Evolutionary conservation across 2,329 filamentous ascomycete genomes (phyloP), one percentile per base, ranked within the genome.

Genomic region (Dissoconium aciculare): DNA sequence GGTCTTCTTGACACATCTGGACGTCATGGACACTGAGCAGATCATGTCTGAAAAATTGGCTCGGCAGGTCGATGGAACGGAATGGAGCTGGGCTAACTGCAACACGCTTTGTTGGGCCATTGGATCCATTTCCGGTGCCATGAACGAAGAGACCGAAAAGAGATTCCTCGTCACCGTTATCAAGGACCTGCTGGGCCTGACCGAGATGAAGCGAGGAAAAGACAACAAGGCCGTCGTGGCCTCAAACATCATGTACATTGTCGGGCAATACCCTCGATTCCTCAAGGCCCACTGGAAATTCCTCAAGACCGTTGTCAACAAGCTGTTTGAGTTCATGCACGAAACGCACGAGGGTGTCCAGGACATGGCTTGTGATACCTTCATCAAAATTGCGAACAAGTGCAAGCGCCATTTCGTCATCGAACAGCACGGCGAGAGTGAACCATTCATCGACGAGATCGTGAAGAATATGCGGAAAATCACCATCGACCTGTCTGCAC

Each of bases 161-260:
- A 74, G 89, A 8, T 98, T 98, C 66, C 64, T 98, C 25, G 89
- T 98, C 29, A 98, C 89, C 1, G 91, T 98, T 33, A 98, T 98
- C 49, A 98, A 98, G 62, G 89, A 98, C 50, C 72, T 98, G 5
- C 73, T 98, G 15, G 91, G 89, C 1, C 66, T 98, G 33, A 98
- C 89, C 0, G 89, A 98, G 57, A 94, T 94, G 85, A 98, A 98
- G 65, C 81, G 91, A 32, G 89, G 89, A 40, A 98, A 98, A 52
- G 89, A 98, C 63, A 98, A 98, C 69, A 98, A 98, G 57, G 89
- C 89, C 9, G 89, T 98, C 6, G 89, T 98, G 24, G 89, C 89
- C 40, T 93, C 83, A 61, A 98, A 98, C 62, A 98, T 98, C 51
- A 98, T 98, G 89, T 98, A 98, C 56, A 98, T 98, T 60, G 89